These are phyloP conservation scores for Phyllosticta capitalensis DNA, from an alignment of 2,329 filamentous ascomycete genomes.

Conservation along the genomic window DNA sequence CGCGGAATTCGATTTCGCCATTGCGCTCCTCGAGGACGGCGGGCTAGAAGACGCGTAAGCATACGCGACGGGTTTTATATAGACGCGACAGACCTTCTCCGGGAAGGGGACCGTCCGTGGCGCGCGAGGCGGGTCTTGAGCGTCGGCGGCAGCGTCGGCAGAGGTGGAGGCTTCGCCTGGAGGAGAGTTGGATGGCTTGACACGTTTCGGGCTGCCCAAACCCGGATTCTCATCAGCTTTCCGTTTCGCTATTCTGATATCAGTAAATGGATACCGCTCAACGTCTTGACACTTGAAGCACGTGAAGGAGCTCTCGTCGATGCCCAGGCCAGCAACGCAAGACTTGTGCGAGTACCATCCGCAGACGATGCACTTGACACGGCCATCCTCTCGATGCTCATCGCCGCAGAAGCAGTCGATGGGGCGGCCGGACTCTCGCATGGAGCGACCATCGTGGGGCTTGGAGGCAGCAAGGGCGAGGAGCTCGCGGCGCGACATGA, in stretches of 20 bases:
- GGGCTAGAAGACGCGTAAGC: conserved; percentile 43
- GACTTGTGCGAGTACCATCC: neutral
- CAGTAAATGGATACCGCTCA: neutral
- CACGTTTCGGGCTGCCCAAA: conserved; percentile 52
- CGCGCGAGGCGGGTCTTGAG: conserved; percentile 30
- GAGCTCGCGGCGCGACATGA: conserved; percentile 6
- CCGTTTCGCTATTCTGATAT: conserved; percentile 46
- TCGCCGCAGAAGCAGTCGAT: conserved; percentile 12
- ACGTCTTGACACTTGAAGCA: neutral
- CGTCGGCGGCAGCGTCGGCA: conserved; percentile 28
- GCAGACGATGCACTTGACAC: neutral
- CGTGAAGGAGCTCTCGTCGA: neutral
- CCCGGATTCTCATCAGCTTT: conserved; percentile 62
- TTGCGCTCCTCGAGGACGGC: conserved; percentile 89
- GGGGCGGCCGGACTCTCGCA: conserved; percentile 2
- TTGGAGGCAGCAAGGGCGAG: conserved; percentile 14
- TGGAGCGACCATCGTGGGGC: conserved; percentile 8
- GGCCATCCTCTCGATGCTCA: conserved; percentile 4
- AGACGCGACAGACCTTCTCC: conserved; percentile 55
- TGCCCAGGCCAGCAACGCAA: neutral
- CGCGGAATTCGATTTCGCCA: conserved; percentile 91
- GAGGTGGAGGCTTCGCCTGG: conserved; percentile 28
- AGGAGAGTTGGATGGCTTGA: conserved; percentile 17
- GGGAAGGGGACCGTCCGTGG: conserved; percentile 72
- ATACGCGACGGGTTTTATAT: neutral